These are phyloP conservation scores for Capsicum pubescens DNA, from an alignment of 257 asterid genomes.

Conservation along the genomic window DNA sequence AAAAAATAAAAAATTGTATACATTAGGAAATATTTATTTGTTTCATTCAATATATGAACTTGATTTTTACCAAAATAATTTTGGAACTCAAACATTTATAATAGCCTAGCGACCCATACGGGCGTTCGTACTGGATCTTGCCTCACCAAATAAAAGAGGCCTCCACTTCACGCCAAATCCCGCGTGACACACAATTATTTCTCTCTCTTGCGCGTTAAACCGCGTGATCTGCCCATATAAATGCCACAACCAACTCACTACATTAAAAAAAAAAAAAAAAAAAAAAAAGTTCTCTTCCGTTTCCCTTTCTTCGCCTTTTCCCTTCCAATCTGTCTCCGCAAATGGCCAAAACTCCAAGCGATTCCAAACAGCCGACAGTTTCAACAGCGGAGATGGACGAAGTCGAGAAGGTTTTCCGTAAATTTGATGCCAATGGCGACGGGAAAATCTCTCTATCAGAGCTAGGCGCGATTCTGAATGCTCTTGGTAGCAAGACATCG, in stretches of 20 bases:
- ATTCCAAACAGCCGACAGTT: background rate
- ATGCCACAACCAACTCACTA: constrained; percentile 24
- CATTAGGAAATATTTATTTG: background rate
- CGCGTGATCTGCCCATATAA: constrained; percentile 55
- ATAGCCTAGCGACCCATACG: background rate
- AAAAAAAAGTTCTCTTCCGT: constrained; percentile 30
- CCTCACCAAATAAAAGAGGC: constrained; percentile 13
- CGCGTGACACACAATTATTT: constrained; percentile 30
- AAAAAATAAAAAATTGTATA: background rate
- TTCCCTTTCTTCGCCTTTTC: background rate
- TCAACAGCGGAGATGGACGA: constrained; percentile 32
- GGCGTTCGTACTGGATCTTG: constrained; percentile 5
- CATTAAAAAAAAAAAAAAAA: constrained; percentile 42
- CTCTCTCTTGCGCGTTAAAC: constrained; percentile 33
- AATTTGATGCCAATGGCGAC: constrained; percentile 65
- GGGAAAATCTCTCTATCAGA: constrained; percentile 57
- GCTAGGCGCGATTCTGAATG: constrained; percentile 46
- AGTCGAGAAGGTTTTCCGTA: constrained; percentile 46
- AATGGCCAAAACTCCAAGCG: constrained; percentile 29
- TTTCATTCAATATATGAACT: background rate
- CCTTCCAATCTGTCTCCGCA: background rate
- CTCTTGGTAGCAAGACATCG: constrained; percentile 59
- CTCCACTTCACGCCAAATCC: constrained; percentile 13
- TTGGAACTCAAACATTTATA: background rate
- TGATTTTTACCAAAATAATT: background rate